Evolutionary conservation across 2,329 filamentous ascomycete genomes (phyloP).

Genomic region (Coleophoma eucalyptorum): DNA sequence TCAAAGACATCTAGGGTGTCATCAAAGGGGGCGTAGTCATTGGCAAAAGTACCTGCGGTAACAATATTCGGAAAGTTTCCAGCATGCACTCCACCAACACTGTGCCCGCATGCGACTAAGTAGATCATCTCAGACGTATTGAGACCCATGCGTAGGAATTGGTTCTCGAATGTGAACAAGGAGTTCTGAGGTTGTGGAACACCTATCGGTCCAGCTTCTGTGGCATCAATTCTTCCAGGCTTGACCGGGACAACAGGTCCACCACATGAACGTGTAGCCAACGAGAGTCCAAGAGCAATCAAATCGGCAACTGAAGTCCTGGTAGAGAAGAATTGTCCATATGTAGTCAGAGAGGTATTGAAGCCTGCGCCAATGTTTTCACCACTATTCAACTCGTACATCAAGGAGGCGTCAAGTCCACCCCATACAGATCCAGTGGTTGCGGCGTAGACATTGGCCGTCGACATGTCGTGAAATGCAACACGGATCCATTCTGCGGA

Average conservation of each 20-base stretch:
- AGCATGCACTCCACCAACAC: conserved; percentile 55
- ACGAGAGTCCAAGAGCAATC: conserved; percentile 54
- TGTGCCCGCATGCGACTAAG: conserved; percentile 57
- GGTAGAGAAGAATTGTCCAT: conserved; percentile 47
- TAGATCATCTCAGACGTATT: conserved; percentile 53
- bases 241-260: conserved; percentile 51
- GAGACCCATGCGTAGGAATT: conserved; percentile 57
- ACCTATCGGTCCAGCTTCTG: conserved; percentile 38
- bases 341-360: conserved; percentile 47
- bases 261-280: conserved; percentile 54
- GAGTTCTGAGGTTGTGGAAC: conserved; percentile 57
- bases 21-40: conserved; percentile 40
- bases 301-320: conserved; percentile 52
- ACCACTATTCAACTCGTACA: conserved; percentile 50
- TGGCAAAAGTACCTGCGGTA: conserved; percentile 32
- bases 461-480: conserved; percentile 60
- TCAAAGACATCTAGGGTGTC: conserved; percentile 49
- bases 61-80: conserved; percentile 50
- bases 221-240: conserved; percentile 52
- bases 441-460: conserved; percentile 42
- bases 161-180: conserved; percentile 44
- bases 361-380: conserved; percentile 57
- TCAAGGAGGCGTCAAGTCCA: conserved; percentile 56
- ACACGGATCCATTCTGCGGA: conserved; percentile 60
- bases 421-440: conserved; percentile 29